Conservation (phyloP, 257 asterid genomes). For the Voacanga thouarsii region DNA sequence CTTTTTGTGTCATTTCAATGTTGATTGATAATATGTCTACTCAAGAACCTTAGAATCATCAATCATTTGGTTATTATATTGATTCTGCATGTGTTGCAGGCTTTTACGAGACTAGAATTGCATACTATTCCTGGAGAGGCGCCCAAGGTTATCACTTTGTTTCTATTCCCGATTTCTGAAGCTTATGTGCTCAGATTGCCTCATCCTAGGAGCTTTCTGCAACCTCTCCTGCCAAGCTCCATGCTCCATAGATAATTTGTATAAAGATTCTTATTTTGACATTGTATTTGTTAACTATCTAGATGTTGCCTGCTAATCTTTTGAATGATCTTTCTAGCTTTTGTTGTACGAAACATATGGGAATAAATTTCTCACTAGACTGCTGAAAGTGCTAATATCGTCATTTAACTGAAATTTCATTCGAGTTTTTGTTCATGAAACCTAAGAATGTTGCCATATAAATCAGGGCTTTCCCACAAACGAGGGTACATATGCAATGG, state of each 20-base stretch:
- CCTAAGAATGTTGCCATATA: too few relatives aligned
- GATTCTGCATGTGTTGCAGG: conserved; percentile 33
- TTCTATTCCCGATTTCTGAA: conserved; percentile 73
- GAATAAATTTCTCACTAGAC: neutral
- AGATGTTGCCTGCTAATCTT: too few relatives aligned
- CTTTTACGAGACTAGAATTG: conserved; percentile 77
- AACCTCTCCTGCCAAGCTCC: neutral
- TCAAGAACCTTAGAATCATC: neutral
- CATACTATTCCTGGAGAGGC: conserved; percentile 68
- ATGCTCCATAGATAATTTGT: neutral
- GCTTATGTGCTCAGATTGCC: neutral
- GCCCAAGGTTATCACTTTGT: conserved; percentile 41
- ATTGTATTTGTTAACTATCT: neutral
- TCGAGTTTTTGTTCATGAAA: too few relatives aligned
- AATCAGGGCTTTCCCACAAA: too few relatives aligned
- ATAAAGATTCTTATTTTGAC: neutral
- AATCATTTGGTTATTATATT: neutral
- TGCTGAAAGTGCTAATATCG: too few relatives aligned
- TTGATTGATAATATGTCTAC: neutral
- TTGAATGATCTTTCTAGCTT: too few relatives aligned
- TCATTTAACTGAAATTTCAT: too few relatives aligned
- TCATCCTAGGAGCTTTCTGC: neutral
- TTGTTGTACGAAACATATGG: neutral
- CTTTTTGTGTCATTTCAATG: too few relatives aligned
- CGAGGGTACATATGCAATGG: too few relatives aligned